Evolutionary conservation across 768 basidiomycete species (phyloP).

Genomic region (Russula sp.): DNA sequence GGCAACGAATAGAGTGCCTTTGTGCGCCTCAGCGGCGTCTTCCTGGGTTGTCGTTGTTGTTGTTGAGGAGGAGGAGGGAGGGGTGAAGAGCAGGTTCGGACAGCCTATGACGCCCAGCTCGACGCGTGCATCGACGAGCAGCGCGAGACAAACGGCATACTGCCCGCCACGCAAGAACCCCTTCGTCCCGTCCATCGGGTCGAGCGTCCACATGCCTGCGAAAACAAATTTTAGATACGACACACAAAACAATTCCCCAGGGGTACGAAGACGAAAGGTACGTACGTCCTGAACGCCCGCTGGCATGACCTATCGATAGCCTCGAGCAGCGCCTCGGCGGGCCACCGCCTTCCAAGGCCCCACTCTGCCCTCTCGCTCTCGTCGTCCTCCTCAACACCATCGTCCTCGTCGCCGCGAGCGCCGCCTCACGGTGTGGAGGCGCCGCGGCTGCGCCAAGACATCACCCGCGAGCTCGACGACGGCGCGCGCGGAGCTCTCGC

Average conservation of each 20-base stretch:
- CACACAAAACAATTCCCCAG: no score
- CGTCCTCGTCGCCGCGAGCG: no score
- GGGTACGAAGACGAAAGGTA: constrained; percentile 29
- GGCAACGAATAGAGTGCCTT: constrained; percentile 81
- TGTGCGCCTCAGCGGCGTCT: neutral
- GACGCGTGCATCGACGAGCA: constrained; percentile 46
- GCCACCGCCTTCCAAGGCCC: constrained; percentile 63
- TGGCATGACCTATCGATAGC: constrained; percentile 76
- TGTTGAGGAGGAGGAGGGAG: constrained; percentile 34
- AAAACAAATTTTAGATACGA: neutral
- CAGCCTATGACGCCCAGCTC: constrained; percentile 63
- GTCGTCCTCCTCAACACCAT: constrained; percentile 25
- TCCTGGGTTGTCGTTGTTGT: no score
- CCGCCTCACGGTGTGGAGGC: no score
- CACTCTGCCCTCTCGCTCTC: constrained; percentile 58
- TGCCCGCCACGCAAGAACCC: constrained; percentile 58
- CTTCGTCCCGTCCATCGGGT: constrained; percentile 54
- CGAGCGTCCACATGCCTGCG: constrained; percentile 39
- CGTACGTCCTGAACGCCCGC: constrained; percentile 69
- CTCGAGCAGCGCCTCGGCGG: constrained; percentile 58
- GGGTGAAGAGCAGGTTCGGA: constrained; percentile 71
- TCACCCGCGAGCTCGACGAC: constrained; percentile 83
- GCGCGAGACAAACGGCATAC: constrained; percentile 55
- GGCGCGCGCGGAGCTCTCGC: constrained; percentile 47
- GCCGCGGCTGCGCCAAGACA: constrained; percentile 47